Base-by-base conservation (phyloP, 371 early-diverging fungal species). In the Sporodiniella umbellata region DNA sequence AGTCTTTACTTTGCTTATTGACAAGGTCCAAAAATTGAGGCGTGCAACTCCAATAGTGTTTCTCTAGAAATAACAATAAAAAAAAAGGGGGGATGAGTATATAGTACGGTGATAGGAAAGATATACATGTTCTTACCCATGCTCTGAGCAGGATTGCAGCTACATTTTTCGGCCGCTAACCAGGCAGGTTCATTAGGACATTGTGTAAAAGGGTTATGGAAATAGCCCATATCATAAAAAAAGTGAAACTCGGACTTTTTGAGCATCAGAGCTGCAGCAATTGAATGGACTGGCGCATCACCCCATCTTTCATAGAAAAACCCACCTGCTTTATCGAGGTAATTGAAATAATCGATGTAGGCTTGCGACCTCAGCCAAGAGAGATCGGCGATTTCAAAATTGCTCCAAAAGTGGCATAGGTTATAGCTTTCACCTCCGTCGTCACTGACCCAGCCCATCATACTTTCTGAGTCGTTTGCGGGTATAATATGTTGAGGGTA, bases 271-370 rank as follows among this genome's bases (percentile, higher is more conserved):
- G 89, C 87, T 1, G 86, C 92, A 2, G 94, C 96, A 40, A 99
- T 74, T 5, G 93, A 90, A 57, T 96, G 99, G 2, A 98, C 88
- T 4, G 98, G 98, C 12, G 97, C 98, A 81, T 97, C 98, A 15
- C 98, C 97, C 97, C 97, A 98, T 33, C 78, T 70, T 63, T 96
- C 95, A 61, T 95, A 96, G 62, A 91, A 96, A 80, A 96, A 98
- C 1, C 96, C 95, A 15, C 96, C 96, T 4, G 80, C 68, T 39
- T 72, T 70, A 56, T 98, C 97, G 33, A 98, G 64, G 55, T 63
- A 45, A 42, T 62, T 61, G 18, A 77, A 68, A 33, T 79, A 86
- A 31, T 92, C 79, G 54, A 98, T 92, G 60, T 81, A 94, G 15
- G 70, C 75, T 18, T 75, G 61, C 11, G 80, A 71, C 54, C 94